Evolutionary conservation across 2,329 filamentous ascomycete species (phyloP), one percentile per base, ranked within the genome.

Genomic region (Penicillium paneum): DNA sequence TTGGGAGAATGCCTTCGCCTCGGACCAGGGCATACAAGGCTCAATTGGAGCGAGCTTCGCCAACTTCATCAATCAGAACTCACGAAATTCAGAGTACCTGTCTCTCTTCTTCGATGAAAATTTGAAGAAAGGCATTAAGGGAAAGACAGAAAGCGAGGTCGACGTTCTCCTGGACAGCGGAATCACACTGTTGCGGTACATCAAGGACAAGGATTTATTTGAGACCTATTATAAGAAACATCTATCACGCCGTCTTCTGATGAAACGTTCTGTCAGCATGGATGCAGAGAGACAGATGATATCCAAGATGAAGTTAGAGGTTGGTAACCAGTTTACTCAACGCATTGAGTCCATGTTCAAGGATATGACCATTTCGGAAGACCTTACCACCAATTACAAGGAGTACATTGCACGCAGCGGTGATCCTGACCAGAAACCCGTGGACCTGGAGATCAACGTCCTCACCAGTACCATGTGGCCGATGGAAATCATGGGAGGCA

Each of bases 201-300:
- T 99, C 35, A 84, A 87, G 52, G 93, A 97, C 67, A 94, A 93
- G 74, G 94, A 99, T 70, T 81, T 96, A 63, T 97, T 99, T 67
- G 93, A 99, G 76, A 85, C 89, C 5, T 99, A 99, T 73, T 97
- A 99, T 78, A 96, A 97, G 78, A 96, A 96, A 71, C 94, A 99
- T 74, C 81, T 99, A 24, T 93, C 90, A 41, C 88, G 90, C 56
- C 86, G 94, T 48, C 78, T 99, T 39, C 79, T 99, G 17, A 90
- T 94, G 75, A 90, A 88, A 69, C 95, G 94, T 66, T 93, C 91
- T 0, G 87, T 95, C 63, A 96, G 90, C 69, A 87, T 90, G 60
- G 93, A 97, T 66, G 90, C 91, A 0, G 94, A 99, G 75, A 92
- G 93, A 71, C 88, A 94, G 67, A 95, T 99, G 84, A 94, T 99